phyloP scores from a whole-genome alignment of 2,329 filamentous ascomycete species.

The Colletotrichum theobromicola region DNA sequence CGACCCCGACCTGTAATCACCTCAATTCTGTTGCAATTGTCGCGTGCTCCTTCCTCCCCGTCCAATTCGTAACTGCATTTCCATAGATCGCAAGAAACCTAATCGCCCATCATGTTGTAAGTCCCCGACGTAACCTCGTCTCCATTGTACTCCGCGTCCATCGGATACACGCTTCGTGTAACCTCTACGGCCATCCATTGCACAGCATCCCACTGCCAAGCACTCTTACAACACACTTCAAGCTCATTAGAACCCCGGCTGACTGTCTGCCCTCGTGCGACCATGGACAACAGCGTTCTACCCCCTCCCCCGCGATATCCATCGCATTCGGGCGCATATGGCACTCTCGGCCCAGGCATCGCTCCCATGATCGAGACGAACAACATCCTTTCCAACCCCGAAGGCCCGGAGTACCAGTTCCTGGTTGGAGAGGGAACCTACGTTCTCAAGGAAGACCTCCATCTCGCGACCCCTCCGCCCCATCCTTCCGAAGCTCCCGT shows the following conservation, averaged over 20 bases:
- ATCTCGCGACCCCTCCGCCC: conserved; percentile 90
- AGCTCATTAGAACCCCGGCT: neutral
- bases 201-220: neutral
- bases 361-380: conserved; percentile 90
- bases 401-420: conserved; percentile 85
- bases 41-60: neutral
- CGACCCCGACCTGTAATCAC: conserved; percentile 3
- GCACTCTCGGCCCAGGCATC: conserved; percentile 69
- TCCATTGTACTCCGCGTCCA: neutral
- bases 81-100: neutral
- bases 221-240: neutral
- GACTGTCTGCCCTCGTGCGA: neutral
- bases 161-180: neutral
- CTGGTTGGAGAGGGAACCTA: conserved; percentile 98
- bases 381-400: conserved; percentile 82
- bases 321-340: conserved; percentile 74
- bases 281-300: conserved; percentile 67
- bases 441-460: conserved; percentile 85
- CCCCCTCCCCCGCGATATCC: conserved; percentile 88
- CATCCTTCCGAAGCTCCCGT: conserved; percentile 93
- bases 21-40: neutral
- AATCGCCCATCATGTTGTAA: conserved; percentile 20
- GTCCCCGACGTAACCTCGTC: neutral
- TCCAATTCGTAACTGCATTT: neutral
- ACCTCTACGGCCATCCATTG: neutral